Conservation (phyloP, 2,329 filamentous ascomycete genomes). For the Myriosclerotinia duriaeana region DNA sequence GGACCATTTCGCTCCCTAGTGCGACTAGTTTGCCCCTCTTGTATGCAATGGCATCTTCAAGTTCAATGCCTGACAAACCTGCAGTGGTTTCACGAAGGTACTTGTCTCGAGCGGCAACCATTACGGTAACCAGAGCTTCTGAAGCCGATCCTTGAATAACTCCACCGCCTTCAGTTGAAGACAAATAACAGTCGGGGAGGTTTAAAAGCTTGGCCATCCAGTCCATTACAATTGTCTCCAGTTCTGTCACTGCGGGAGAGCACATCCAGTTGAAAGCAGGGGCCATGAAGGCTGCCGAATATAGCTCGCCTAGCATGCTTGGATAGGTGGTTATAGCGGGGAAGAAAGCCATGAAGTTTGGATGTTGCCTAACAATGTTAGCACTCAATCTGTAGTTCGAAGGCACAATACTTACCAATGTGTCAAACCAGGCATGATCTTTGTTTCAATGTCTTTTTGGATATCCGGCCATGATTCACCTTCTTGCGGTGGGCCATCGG, state of each 20-base stretch:
- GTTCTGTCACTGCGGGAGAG: constrained; percentile 84
- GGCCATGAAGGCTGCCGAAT: constrained; percentile 82
- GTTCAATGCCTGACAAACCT: constrained; percentile 53
- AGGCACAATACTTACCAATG: constrained; percentile 62
- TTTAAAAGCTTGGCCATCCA: constrained; percentile 79
- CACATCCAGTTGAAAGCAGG: constrained; percentile 98
- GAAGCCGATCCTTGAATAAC: constrained; percentile 93
- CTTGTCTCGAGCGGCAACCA: constrained; percentile 83
- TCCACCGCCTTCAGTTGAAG: constrained; percentile 72
- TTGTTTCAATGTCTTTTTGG: constrained; percentile 75
- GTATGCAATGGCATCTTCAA: constrained; percentile 67
- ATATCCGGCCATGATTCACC: constrained; percentile 77
- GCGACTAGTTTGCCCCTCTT: constrained; percentile 74
- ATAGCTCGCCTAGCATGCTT: constrained; percentile 87
- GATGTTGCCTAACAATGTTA: constrained; percentile 62
- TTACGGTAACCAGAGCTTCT: constrained; percentile 81
- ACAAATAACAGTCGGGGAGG: constrained; percentile 72
- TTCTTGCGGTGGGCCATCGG: constrained; percentile 60
- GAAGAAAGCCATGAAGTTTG: constrained; percentile 96
- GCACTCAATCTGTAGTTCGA: not conserved
- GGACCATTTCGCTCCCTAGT: constrained; percentile 74
- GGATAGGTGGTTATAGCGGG: constrained; percentile 80
- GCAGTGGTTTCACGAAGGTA: constrained; percentile 64
- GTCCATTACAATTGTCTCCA: constrained; percentile 90
- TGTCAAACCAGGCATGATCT: constrained; percentile 89